These are phyloP conservation scores for Sequoiadendron giganteum DNA, from an alignment of 75 land plant species.

Conservation along the genomic window DNA sequence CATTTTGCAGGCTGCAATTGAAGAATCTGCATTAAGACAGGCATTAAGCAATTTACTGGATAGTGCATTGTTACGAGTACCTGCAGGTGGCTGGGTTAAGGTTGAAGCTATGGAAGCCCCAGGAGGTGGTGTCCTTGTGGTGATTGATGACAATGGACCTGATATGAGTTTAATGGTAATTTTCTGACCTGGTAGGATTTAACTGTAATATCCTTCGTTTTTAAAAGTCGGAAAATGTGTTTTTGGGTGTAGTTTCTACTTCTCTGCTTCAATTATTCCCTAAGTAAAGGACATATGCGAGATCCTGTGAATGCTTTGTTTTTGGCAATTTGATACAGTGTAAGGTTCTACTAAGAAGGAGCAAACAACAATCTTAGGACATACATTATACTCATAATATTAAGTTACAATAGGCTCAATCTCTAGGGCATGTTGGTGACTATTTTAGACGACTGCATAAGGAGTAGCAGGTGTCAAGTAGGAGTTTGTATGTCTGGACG, in stretches of 20 bases:
- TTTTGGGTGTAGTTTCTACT: background rate
- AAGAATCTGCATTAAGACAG: constrained; percentile 70
- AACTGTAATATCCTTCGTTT: background rate
- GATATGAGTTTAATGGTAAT: constrained; percentile 86
- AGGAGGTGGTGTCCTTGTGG: constrained; percentile 82
- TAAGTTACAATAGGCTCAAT: background rate
- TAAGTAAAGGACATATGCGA: background rate
- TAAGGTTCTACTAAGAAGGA: background rate
- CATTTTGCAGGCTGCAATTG: constrained; percentile 66
- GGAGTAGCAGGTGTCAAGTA: background rate
- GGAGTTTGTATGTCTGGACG: background rate
- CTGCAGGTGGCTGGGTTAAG: constrained; percentile 75
- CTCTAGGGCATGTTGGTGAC: background rate
- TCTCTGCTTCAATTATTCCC: background rate
- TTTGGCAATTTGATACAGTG: background rate
- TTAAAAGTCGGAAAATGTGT: background rate
- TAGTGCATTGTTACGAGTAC: constrained; percentile 73
- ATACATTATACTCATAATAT: background rate
- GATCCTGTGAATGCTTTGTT: background rate
- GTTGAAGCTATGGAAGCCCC: constrained; percentile 65
- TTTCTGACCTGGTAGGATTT: background rate
- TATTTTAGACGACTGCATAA: background rate
- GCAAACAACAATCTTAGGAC: constrained; percentile 1
- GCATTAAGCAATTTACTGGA: constrained; percentile 93
- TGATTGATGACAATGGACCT: constrained; percentile 91